Base-by-base conservation (phyloP, 73 alveolate genomes). In the Diophrys sp. region DNA sequence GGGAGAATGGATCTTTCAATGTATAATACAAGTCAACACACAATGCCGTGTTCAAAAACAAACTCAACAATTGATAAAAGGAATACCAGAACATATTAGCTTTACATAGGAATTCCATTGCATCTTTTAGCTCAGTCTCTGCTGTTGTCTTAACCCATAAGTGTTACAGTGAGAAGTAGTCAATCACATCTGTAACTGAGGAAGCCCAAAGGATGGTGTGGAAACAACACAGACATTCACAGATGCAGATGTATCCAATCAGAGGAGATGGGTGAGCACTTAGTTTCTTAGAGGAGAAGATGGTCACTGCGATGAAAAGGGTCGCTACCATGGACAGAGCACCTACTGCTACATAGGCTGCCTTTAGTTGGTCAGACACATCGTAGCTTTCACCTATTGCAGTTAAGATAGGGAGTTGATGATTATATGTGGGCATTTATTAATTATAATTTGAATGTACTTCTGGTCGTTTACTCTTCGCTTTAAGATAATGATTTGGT, bases 241-340 rank as follows among this genome's bases (percentile, higher is more conserved):
- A 86, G 25, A 86, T 53, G 56, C 87, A 86, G 34, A 80, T 86
- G 33, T 73, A 86, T 53, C 89, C 93, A 32, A 86, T 86, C 68
- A 86, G 75, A 0, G 83, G 82, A 23, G 84, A 72, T 18, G 93
- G 93, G 67, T 86, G 93, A 1, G 88, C 75, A 30, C 78, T 32
- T 69, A 86, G 83, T 66, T 86, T 86, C 78, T 79, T 86, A 18
- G 78, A 67, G 29, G 67, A 70, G 66, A 86, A 79, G 23, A 86
- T 86, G 33, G 93, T 86, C 11, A 80, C 14, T 0, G 87, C 87
- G 1, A 86, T 76, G 71, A 78, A 80, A 1, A 73, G 32, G 0
- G 92, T 33, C 0, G 82, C 92, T 23, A 77, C 29, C 82, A 85
- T 79, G 24, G 92, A 85, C 32, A 77, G 71, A 1, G 34, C 29